These are phyloP conservation scores for Euphorbia neoarborescens DNA, from an alignment of 441 rosid genomes.

Conservation along the genomic window DNA sequence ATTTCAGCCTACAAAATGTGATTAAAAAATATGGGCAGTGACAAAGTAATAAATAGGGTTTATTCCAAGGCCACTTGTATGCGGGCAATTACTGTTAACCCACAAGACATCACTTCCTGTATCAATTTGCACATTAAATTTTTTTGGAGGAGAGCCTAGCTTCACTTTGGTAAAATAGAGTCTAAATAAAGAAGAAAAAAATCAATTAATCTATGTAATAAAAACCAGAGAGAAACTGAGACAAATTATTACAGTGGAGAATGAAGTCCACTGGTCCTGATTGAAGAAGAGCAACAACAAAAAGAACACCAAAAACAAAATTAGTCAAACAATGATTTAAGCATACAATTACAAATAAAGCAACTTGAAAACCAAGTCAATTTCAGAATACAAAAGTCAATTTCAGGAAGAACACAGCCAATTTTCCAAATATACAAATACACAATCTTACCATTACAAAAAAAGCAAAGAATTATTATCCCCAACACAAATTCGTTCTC, in stretches of 20 bases:
- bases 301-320: slow-evolving; percentile 20
- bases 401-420: neutral
- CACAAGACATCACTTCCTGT: slow-evolving; percentile 96
- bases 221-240: slow-evolving; percentile 14
- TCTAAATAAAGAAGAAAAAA: slow-evolving; percentile 34
- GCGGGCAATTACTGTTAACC: slow-evolving; percentile 84
- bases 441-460: neutral
- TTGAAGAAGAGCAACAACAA: slow-evolving; percentile 18
- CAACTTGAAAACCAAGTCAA: slow-evolving; percentile 2
- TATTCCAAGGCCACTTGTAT: slow-evolving; percentile 76
- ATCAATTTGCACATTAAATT: slow-evolving; percentile 84
- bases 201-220: slow-evolving; percentile 11
- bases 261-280: slow-evolving; percentile 23
- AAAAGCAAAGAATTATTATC: slow-evolving; percentile 6
- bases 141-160: slow-evolving; percentile 82
- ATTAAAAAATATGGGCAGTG: neutral
- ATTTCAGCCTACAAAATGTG: slow-evolving; percentile 6
- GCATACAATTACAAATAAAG: neutral
- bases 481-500: neutral
- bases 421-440: neutral
- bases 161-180: slow-evolving; percentile 76
- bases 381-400: slow-evolving; percentile 1
- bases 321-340: slow-evolving; percentile 18
- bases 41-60: slow-evolving; percentile 19
- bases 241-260: slow-evolving; percentile 24